A percentile compares a stretch with the other conserved stretches of the same genome.
Evolutionary conservation across 2,329 filamentous ascomycete species (phyloP).

Genomic region (Atkinsonella texensis): DNA sequence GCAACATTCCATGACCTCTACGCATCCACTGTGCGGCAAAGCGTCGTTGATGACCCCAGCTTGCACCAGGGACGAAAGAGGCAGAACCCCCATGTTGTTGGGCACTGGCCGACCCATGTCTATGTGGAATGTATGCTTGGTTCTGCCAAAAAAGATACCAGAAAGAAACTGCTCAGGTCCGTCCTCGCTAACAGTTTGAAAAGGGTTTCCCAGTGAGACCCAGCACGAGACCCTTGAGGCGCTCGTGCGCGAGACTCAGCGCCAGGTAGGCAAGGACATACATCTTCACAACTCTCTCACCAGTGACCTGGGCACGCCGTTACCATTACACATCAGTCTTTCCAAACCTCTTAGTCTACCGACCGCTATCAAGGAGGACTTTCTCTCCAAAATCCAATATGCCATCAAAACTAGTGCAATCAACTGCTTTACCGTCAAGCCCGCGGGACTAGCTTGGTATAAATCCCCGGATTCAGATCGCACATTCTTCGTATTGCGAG

Average conservation of each 20-base stretch:
- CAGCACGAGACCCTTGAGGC: conserved; percentile 35
- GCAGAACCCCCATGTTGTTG: conserved; percentile 69
- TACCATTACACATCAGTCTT: conserved; percentile 83
- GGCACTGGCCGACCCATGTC: conserved; percentile 87
- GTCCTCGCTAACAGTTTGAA: not conserved
- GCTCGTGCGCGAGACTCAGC: conserved; percentile 28
- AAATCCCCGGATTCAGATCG: conserved; percentile 48
- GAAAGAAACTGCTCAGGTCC: too few species aligned
- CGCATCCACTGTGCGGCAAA: conserved; percentile 65
- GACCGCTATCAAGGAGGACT: conserved; percentile 59
- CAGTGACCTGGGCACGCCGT: conserved; percentile 63
- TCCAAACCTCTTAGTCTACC: conserved; percentile 68
- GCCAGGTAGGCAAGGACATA: conserved; percentile 18
- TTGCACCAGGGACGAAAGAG: conserved; percentile 79
- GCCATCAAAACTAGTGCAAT: conserved; percentile 22
- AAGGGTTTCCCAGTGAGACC: conserved; percentile 41
- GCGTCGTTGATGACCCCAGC: conserved; percentile 67
- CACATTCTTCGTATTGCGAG: conserved; percentile 72
- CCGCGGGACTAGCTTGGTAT: conserved; percentile 34
- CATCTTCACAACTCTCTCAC: conserved; percentile 56
- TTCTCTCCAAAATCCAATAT: conserved; percentile 43
- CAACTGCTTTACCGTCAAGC: conserved; percentile 26
- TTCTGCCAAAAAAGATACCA: too few species aligned
- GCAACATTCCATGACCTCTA: conserved; percentile 80
- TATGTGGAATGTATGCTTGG: conserved; percentile 74